These are phyloP conservation scores for Pinus tabuliformis DNA, from an alignment of 75 land plant genomes.

Conservation along the genomic window DNA sequence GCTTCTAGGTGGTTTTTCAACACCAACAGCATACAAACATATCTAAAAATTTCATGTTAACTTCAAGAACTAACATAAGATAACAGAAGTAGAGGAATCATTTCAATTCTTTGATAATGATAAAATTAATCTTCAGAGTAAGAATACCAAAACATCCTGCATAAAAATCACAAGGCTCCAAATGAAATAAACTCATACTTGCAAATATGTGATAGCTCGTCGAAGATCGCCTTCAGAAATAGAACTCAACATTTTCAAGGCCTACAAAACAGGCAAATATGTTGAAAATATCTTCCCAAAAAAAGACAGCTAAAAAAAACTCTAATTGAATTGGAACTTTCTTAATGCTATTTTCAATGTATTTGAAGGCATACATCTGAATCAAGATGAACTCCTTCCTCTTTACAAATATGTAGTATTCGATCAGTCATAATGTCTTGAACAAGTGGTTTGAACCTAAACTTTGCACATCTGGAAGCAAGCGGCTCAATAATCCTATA, in stretches of 20 bases:
- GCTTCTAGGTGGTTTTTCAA: too few relatives aligned
- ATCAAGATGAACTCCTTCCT: slow-evolving; percentile 82
- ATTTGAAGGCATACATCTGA: slow-evolving; percentile 50
- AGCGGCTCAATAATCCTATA: slow-evolving; percentile 95
- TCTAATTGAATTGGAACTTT: background rate
- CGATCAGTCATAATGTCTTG: slow-evolving; percentile 81
- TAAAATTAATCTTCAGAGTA: background rate
- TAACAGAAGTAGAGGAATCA: background rate
- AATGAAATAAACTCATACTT: slow-evolving; percentile 35
- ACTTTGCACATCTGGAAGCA: slow-evolving; percentile 99
- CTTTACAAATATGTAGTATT: slow-evolving; percentile 73
- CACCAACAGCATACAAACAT: background rate
- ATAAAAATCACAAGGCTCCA: background rate
- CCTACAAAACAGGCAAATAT: slow-evolving; percentile 38
- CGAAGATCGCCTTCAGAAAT: slow-evolving; percentile 98
- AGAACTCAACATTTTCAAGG: slow-evolving; percentile 74
- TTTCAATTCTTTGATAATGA: background rate
- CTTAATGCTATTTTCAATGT: background rate
- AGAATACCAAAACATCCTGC: background rate
- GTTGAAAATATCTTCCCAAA: background rate
- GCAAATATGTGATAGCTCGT: slow-evolving; percentile 93
- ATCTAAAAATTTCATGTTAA: background rate
- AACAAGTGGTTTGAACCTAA: slow-evolving; percentile 88
- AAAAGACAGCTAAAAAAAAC: slow-evolving; percentile 4
- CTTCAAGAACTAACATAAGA: background rate